phyloP scores from a whole-genome alignment of 1,284 basidiomycete species.

The Volvariella volvacea region DNA sequence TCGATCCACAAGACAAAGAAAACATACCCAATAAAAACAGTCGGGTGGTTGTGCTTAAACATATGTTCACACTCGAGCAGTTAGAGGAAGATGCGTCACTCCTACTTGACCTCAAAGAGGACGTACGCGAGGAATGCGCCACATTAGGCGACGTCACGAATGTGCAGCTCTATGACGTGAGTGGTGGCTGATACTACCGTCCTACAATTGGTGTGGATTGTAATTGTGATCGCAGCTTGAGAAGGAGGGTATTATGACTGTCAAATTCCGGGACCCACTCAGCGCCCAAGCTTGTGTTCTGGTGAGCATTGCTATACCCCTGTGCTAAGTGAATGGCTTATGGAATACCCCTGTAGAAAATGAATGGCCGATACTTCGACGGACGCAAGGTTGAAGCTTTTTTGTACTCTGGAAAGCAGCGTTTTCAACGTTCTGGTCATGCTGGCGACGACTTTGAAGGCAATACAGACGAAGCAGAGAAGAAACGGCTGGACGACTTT shows the following conservation, averaged over 20 bases:
- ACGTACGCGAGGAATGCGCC: slow-evolving; percentile 92
- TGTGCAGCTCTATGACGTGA: slow-evolving; percentile 92
- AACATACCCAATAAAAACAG: slow-evolving; percentile 47
- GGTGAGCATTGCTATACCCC: slow-evolving; percentile 38
- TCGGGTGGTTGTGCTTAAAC: slow-evolving; percentile 86
- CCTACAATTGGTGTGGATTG: slow-evolving; percentile 3
- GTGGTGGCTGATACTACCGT: slow-evolving; percentile 22
- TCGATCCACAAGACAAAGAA: slow-evolving; percentile 45
- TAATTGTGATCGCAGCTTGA: slow-evolving; percentile 60
- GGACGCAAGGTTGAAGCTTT: slow-evolving; percentile 80
- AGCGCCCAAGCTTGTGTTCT: slow-evolving; percentile 87
- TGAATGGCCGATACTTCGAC: slow-evolving; percentile 92
- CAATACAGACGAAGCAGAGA: slow-evolving; percentile 68
- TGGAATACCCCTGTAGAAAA: slow-evolving; percentile 55
- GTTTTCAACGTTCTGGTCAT: slow-evolving; percentile 68
- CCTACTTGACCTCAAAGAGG: slow-evolving; percentile 90
- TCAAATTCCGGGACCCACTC: slow-evolving; percentile 87
- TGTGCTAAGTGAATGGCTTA: background rate
- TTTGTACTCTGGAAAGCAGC: slow-evolving; percentile 74
- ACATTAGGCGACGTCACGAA: slow-evolving; percentile 93
- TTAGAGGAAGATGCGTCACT: slow-evolving; percentile 85
- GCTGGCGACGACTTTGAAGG: slow-evolving; percentile 50
- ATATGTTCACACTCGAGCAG: slow-evolving; percentile 91
- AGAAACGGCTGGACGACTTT: slow-evolving; percentile 81
- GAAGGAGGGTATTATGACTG: slow-evolving; percentile 90